Conservation (phyloP, 345 rosid genomes). For the Corchorus olitorius region DNA sequence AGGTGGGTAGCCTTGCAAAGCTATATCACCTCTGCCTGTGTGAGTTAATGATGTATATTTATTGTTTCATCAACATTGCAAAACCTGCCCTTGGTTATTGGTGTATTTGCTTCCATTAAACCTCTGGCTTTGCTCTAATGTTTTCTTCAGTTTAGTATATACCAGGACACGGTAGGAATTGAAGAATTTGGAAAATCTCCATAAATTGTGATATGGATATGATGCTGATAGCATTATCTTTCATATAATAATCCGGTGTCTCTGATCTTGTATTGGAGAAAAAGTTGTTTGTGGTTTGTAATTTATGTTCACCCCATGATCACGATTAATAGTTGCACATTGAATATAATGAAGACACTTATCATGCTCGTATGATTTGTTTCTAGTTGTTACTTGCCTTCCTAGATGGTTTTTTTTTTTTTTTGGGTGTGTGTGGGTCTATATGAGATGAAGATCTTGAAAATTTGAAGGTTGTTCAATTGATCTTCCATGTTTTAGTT, state of each 20-base stretch:
- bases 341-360: slow-evolving; percentile 7
- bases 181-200: slow-evolving; percentile 3
- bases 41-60: slow-evolving; percentile 16
- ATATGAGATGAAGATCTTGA: neutral
- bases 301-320: neutral
- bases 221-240: neutral
- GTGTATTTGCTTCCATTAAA: no score
- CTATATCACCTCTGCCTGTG: slow-evolving; percentile 9
- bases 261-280: neutral
- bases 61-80: neutral
- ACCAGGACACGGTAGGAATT: neutral
- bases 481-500: neutral
- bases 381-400: neutral
- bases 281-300: neutral
- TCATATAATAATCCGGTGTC: neutral
- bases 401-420: neutral
- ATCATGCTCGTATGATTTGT: neutral
- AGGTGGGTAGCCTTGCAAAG: slow-evolving; percentile 39
- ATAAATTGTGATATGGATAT: neutral
- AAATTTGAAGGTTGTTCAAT: slow-evolving; percentile 1
- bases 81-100: no score
- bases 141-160: no score
- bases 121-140: no score
- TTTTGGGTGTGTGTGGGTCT: neutral
- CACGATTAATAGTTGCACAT: neutral